phyloP scores from a whole-genome alignment of 2,329 filamentous ascomycete species.

The Massarina eburnea region DNA sequence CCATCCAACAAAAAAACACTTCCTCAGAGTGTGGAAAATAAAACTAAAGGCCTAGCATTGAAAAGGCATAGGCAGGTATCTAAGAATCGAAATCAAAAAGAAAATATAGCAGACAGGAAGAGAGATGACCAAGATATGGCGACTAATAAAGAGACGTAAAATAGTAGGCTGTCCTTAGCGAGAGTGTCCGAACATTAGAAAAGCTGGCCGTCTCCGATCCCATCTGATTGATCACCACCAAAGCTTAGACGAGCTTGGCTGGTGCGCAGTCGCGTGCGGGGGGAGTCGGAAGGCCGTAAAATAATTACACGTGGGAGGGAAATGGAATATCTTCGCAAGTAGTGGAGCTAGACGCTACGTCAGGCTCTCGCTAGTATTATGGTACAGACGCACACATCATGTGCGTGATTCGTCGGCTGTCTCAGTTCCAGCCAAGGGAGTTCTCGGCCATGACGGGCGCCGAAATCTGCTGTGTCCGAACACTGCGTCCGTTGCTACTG shows the following conservation, averaged over 20 bases:
- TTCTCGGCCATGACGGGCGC: slow-evolving; percentile 91
- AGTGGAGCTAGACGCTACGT: slow-evolving; percentile 7
- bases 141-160: slow-evolving; percentile 27
- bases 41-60: slow-evolving; percentile 37
- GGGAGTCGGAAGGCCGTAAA: slow-evolving; percentile 10
- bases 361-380: slow-evolving; percentile 22
- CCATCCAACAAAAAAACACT: slow-evolving; percentile 15
- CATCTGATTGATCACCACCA: slow-evolving; percentile 5
- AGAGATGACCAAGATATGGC: slow-evolving; percentile 24
- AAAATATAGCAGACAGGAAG: no score
- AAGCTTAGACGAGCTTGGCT: slow-evolving; percentile 15
- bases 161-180: slow-evolving; percentile 23
- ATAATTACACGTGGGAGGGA: slow-evolving; percentile 23
- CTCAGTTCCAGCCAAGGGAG: slow-evolving; percentile 91
- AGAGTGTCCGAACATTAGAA: slow-evolving; percentile 40
- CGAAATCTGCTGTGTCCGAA: slow-evolving; percentile 74
- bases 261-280: slow-evolving; percentile 2
- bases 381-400: slow-evolving; percentile 31
- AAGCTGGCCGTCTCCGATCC: slow-evolving; percentile 4
- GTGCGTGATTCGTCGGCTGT: slow-evolving; percentile 1
- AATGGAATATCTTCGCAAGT: slow-evolving; percentile 4
- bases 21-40: slow-evolving; percentile 22
- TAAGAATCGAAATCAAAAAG: slow-evolving; percentile 40
- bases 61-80: slow-evolving; percentile 43
- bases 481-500: slow-evolving; percentile 67